Conservation (phyloP, 306 rosid species). For the Pueraria montana region DNA sequence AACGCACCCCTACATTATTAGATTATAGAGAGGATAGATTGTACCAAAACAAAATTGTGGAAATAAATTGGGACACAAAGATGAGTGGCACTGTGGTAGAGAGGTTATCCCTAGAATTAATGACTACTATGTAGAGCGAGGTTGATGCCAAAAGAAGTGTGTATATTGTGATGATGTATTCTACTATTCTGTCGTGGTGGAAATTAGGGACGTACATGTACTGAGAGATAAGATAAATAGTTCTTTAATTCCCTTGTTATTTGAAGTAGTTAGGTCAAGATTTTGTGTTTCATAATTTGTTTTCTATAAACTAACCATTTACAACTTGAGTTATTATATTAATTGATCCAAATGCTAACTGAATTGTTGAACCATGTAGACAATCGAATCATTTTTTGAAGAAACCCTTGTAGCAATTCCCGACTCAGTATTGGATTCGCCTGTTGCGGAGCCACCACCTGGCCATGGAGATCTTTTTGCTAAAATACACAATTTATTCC, state of each 20-base stretch:
- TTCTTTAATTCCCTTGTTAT: slow-evolving; percentile 23
- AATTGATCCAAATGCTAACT: slow-evolving; percentile 50
- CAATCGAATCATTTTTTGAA: slow-evolving; percentile 83
- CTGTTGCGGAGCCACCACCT: slow-evolving; percentile 58
- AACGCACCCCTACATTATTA: neutral
- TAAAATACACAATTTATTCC: slow-evolving; percentile 64
- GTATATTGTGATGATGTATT: neutral
- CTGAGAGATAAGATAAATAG: neutral
- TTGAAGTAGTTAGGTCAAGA: slow-evolving; percentile 17
- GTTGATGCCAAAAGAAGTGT: slow-evolving; percentile 9
- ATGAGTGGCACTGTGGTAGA: neutral
- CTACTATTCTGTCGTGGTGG: neutral
- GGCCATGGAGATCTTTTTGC: slow-evolving; percentile 73
- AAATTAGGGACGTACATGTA: slow-evolving; percentile 3
- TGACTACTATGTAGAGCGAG: slow-evolving; percentile 1
- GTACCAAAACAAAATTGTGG: neutral
- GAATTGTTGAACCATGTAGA: slow-evolving; percentile 64
- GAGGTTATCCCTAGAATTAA: slow-evolving; percentile 1
- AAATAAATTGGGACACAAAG: neutral
- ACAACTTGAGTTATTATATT: no score
- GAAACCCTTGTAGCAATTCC: slow-evolving; percentile 91
- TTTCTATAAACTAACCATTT: no score
- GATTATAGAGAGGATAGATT: neutral
- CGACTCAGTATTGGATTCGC: slow-evolving; percentile 78
- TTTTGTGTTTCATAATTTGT: slow-evolving; percentile 18